Evolutionary conservation across 371 early-diverging fungal genomes (phyloP), one percentile per base, ranked within the genome.

Genomic region (Mortierella sp.): DNA sequence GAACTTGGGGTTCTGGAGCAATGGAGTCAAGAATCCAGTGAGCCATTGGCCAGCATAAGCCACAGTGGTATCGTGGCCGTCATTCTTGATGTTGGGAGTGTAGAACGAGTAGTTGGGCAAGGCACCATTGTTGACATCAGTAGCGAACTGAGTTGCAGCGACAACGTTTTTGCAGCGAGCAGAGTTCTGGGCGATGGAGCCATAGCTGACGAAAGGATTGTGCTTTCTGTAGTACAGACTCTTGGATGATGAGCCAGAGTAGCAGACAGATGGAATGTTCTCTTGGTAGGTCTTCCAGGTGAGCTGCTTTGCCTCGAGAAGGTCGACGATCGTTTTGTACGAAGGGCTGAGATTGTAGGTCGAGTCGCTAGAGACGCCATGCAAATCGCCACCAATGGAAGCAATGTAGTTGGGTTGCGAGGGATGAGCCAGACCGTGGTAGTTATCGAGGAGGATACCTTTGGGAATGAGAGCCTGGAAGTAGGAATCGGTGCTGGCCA

Each of bases 221-320:
- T 91, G 92, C 72, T 90, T 89, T 57, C 90, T 78, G 58, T 62
- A 70, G 73, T 89, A 90, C 37, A 77, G 57, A 9, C 72, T 66
- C 22, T 68, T 39, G 32, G 3, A 62, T 28, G 63, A 70, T 70
- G 75, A 75, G 20, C 75, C 60, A 5, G 70, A 64, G 75, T 74
- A 83, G 59, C 85, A 85, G 62, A 80, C 78, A 49, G 90, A 89
- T 5, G 72, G 84, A 40, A 70, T 64, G 84, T 88, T 81, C 76
- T 94, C 92, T 66, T 89, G 87, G 68, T 93, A 94, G n/a, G 87
- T 69, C 72, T 87, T 91, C 94, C 94, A 94, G 24, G 88, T 78
- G 37, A 92, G 75, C 0, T 86, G 83, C 71, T 87, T 88, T 16
- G 85, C 75, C 68, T 92, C 93, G 37, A 93, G 74, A 4, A 91